Percentiles rank a stretch among this genome's conserved stretches.
Evolutionary conservation across 2,329 filamentous ascomycete species (phyloP).

Genomic region (Phaeosphaeriaceae sp.): DNA sequence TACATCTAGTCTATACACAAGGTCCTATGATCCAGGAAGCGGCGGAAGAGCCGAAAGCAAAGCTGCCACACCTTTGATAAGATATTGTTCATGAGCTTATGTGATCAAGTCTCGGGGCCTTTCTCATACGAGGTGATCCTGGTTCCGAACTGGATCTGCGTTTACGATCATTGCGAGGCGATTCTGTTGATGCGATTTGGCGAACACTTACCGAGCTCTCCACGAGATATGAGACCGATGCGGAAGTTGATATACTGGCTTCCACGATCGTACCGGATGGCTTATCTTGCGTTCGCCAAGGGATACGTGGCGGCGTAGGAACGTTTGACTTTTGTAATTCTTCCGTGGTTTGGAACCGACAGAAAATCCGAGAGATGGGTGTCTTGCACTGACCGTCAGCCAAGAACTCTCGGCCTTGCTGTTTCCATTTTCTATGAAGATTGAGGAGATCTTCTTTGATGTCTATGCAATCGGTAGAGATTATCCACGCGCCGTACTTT

Average conservation of each 20-base stretch:
- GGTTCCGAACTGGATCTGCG: background rate
- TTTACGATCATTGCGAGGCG: background rate
- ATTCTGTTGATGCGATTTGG: background rate
- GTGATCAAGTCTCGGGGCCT: background rate
- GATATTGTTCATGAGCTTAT: background rate
- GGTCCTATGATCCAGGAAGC: background rate
- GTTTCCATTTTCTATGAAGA: constrained; percentile 16
- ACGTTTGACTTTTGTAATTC: constrained; percentile 28
- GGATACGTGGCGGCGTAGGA: constrained; percentile 15
- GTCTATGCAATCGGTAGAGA: constrained; percentile 21
- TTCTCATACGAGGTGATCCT: background rate
- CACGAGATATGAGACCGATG: background rate
- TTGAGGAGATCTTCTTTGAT: constrained; percentile 20
- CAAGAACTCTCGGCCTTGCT: background rate
- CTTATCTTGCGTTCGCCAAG: background rate
- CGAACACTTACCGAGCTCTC: background rate
- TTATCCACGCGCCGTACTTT: constrained; percentile 22
- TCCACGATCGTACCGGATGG: background rate
- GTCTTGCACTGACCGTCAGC: background rate
- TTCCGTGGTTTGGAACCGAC: constrained; percentile 7
- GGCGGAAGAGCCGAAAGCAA: background rate
- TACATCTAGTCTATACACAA: background rate
- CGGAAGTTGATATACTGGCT: background rate
- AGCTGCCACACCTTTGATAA: background rate
- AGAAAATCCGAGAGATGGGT: constrained; percentile 2